These are phyloP conservation scores for Staphylotrichum longicolle DNA, from an alignment of 495 filamentous ascomycete genomes.

Conservation along the genomic window DNA sequence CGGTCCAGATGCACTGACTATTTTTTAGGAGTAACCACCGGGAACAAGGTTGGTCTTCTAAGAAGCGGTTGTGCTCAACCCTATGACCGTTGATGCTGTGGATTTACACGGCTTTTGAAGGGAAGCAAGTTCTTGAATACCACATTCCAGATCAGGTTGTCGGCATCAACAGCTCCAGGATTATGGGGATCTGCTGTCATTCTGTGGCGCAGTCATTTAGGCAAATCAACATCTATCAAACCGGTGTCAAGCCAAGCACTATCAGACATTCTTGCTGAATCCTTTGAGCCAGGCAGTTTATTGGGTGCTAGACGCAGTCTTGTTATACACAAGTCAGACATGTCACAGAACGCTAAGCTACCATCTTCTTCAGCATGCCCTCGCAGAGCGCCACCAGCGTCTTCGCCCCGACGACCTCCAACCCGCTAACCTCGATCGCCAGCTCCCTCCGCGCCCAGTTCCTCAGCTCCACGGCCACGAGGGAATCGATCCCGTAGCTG, in stretches of 20 bases:
- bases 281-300: background rate
- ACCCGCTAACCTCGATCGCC: background rate
- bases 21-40: no score
- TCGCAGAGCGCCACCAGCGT: background rate
- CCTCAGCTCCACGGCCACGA: background rate
- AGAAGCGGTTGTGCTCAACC: no score
- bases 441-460: background rate
- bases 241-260: background rate
- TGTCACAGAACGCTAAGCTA: no score
- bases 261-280: background rate
- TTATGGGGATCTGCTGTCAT: background rate
- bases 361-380: no score
- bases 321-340: no score
- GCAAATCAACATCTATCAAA: background rate
- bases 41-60: no score
- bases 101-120: no score
- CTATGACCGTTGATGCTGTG: no score
- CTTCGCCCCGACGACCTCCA: background rate
- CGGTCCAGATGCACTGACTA: no score
- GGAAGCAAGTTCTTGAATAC: background rate
- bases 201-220: slow-evolving; percentile 5
- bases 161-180: background rate
- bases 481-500: background rate
- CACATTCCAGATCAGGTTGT: background rate
- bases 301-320: no score